Conservation (phyloP, 495 filamentous ascomycete genomes). For the Lasiosphaeria hispida region DNA sequence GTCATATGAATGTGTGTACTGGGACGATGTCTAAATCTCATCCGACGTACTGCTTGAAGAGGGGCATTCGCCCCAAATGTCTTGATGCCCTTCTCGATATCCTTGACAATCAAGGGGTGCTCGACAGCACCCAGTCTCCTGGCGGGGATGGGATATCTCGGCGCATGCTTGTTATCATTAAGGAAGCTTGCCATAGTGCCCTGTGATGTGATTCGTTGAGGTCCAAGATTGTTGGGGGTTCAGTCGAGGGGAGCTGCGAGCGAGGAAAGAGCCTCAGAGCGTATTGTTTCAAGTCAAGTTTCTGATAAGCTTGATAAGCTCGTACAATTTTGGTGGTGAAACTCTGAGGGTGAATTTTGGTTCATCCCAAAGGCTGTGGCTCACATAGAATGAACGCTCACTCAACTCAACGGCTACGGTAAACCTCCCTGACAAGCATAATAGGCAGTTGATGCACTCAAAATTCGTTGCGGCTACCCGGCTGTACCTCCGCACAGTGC, state of each 20-base stretch:
- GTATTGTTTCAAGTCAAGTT: background rate
- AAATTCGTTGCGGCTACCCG: no score
- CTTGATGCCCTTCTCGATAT: constrained; percentile 76
- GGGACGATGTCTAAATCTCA: constrained; percentile 7
- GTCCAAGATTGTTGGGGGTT: background rate
- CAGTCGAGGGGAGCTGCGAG: background rate
- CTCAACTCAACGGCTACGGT: no score
- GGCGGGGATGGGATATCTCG: constrained; percentile 54
- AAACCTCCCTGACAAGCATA: no score
- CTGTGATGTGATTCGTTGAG: background rate
- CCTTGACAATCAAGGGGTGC: constrained; percentile 79
- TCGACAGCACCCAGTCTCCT: constrained; percentile 73
- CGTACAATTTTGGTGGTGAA: no score
- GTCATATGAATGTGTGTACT: background rate
- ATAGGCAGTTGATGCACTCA: no score
- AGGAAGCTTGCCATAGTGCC: constrained; percentile 11
- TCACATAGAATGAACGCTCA: no score
- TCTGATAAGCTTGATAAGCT: no score
- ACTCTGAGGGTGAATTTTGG: no score
- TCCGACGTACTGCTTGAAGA: constrained; percentile 59
- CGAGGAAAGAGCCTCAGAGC: background rate
- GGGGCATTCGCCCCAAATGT: constrained; percentile 69
- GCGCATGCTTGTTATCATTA: constrained; percentile 29
- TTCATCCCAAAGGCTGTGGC: no score
- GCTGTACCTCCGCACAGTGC: no score